These are phyloP conservation scores for Astrephomene gubernaculifera DNA, from an alignment of 139 green algal species.

Conservation along the genomic window DNA sequence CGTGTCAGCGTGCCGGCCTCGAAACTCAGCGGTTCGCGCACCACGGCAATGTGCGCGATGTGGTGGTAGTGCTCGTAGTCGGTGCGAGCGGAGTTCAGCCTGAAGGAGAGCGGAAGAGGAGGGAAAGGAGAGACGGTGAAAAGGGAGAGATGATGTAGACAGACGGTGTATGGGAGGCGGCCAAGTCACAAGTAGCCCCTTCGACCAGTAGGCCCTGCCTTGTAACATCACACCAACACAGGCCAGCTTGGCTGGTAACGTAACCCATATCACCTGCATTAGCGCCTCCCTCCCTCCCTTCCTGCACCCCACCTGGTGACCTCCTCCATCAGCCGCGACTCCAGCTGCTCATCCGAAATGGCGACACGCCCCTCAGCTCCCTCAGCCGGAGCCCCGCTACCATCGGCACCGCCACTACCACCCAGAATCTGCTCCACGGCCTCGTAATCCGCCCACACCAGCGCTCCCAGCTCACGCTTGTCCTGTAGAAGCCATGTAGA, in stretches of 20 bases:
- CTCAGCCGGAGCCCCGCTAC: slow-evolving; percentile 36
- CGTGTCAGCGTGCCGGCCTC: slow-evolving; percentile 92
- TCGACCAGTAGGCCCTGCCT: no score
- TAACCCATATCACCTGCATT: no score
- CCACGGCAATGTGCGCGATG: slow-evolving; percentile 63
- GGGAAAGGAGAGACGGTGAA: no score
- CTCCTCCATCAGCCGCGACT: slow-evolving; percentile 58
- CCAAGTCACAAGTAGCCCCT: no score
- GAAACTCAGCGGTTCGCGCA: slow-evolving; percentile 70
- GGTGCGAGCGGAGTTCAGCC: slow-evolving; percentile 46
- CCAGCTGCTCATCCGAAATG: slow-evolving; percentile 35
- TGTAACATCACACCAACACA: no score
- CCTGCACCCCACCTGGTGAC: slow-evolving; percentile 55
- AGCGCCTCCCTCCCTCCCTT: no score
- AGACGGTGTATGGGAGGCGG: no score
- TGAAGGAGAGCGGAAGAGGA: no score
- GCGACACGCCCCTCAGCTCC: not conserved
- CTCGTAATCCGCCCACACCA: slow-evolving; percentile 68
- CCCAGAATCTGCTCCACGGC: no score
- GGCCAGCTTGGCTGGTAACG: no score
- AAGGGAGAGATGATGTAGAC: no score
- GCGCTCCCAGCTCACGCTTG: slow-evolving; percentile 65
- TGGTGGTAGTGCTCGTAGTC: slow-evolving; percentile 66
- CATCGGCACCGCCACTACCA: no score
- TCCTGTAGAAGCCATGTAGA: slow-evolving; percentile 30